Evolutionary conservation across 2,329 filamentous ascomycete genomes (phyloP).

Genomic region (Diaporthe citri): DNA sequence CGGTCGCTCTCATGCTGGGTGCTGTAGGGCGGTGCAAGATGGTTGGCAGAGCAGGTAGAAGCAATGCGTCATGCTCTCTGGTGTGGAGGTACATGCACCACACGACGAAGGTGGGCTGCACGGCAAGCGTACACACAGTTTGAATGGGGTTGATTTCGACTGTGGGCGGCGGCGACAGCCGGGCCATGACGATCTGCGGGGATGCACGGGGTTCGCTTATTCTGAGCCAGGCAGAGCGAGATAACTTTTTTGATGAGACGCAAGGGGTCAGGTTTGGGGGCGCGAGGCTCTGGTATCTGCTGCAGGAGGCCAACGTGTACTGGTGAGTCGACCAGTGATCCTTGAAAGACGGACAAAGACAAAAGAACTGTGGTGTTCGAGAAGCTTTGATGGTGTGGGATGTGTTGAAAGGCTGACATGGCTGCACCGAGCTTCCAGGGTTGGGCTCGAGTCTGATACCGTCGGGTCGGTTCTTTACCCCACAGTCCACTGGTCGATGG

Average conservation of each 20-base stretch:
- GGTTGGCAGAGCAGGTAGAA: constrained; percentile 29
- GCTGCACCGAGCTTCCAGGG: constrained; percentile 4
- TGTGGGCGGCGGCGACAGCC: constrained; percentile 26
- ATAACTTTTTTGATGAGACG: constrained; percentile 29
- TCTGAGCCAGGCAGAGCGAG: constrained; percentile 18
- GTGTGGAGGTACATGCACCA: constrained; percentile 21
- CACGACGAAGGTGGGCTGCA: constrained; percentile 19
- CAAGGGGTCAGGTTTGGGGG: neutral
- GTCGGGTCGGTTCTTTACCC: constrained; percentile 30
- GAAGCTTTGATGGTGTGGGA: constrained; percentile 20
- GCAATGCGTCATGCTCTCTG: constrained; percentile 15
- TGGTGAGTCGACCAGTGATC: neutral
- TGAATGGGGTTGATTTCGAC: neutral
- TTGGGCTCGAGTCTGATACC: constrained; percentile 28
- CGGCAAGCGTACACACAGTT: neutral
- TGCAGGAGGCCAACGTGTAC: neutral
- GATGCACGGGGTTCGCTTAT: constrained; percentile 25
- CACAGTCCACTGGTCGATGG: neutral
- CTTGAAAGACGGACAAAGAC: neutral
- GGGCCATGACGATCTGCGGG: constrained; percentile 34
- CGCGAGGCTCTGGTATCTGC: neutral
- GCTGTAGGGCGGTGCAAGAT: constrained; percentile 18
- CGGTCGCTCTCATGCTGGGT: constrained; percentile 31
- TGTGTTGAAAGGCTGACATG: neutral
- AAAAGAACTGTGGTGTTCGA: constrained; percentile 12